Evolutionary conservation across 768 basidiomycete species (phyloP).

Genomic region (Amanita exitialis): DNA sequence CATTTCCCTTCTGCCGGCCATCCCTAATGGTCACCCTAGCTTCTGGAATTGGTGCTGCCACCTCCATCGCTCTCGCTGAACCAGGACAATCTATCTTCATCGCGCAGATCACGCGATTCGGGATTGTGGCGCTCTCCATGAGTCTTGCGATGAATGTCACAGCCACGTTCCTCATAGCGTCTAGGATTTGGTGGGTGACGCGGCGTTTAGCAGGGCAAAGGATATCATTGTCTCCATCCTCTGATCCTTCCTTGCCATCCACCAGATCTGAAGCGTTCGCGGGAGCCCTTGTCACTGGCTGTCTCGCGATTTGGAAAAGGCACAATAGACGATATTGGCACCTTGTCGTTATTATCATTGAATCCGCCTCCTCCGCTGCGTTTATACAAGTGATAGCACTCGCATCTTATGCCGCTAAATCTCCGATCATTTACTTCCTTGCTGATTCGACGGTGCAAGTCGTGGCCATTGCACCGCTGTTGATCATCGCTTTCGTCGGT

Average conservation of each 20-base stretch:
- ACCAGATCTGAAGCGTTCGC: background rate
- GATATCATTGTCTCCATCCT: background rate
- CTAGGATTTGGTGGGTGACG: constrained; percentile 20
- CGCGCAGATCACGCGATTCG: constrained; percentile 16
- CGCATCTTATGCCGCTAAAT: constrained; percentile 21
- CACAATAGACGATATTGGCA: background rate
- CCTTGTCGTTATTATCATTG: constrained; percentile 11
- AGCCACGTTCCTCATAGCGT: constrained; percentile 21
- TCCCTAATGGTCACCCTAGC: background rate
- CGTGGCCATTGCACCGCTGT: background rate
- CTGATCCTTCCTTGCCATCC: background rate
- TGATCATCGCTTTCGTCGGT: constrained; percentile 3
- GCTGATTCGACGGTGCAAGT: constrained; percentile 20
- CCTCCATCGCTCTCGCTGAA: constrained; percentile 18
- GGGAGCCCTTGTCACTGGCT: background rate
- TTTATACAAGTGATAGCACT: constrained; percentile 22
- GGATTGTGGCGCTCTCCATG: constrained; percentile 25
- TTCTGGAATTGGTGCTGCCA: background rate
- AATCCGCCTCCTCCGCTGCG: constrained; percentile 23
- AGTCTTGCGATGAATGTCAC: constrained; percentile 23
- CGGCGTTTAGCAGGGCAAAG: constrained; percentile 3
- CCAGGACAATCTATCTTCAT: constrained; percentile 22
- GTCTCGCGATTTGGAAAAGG: background rate
- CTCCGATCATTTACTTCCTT: constrained; percentile 25
- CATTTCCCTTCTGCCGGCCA: background rate